Evolutionary conservation across 495 filamentous ascomycete species (phyloP).

Genomic region (Jackrogersella multiformis): DNA sequence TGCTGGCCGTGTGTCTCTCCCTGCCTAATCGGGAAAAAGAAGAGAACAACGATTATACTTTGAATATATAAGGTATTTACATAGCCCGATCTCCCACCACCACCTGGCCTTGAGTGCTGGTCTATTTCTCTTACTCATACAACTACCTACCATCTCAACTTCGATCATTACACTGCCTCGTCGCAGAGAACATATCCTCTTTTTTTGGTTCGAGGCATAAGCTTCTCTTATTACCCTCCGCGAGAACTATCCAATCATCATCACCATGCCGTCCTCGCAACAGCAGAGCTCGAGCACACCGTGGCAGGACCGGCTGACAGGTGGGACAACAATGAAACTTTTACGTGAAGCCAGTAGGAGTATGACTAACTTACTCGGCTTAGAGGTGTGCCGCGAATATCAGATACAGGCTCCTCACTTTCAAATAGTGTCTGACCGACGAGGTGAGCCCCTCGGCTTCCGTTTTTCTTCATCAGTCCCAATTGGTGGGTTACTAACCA

Average conservation of each 20-base stretch:
- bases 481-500: slow-evolving; percentile 17
- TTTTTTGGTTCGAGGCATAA: slow-evolving; percentile 14
- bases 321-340: slow-evolving; percentile 34
- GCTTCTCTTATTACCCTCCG: slow-evolving; percentile 21
- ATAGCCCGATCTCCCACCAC: slow-evolving; percentile 25
- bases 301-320: slow-evolving; percentile 52
- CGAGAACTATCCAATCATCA: slow-evolving; percentile 22
- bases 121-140: slow-evolving; percentile 24
- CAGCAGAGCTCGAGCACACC: slow-evolving; percentile 37
- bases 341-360: slow-evolving; percentile 1
- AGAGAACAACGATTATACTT: slow-evolving; percentile 26
- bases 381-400: slow-evolving; percentile 68
- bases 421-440: slow-evolving; percentile 79
- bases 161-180: not conserved
- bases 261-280: slow-evolving; percentile 42
- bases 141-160: slow-evolving; percentile 10
- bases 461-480: not conserved
- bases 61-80: slow-evolving; percentile 41
- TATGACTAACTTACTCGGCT: slow-evolving; percentile 27
- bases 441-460: slow-evolving; percentile 63
- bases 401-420: slow-evolving; percentile 68
- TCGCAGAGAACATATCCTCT: not conserved
- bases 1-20: slow-evolving; percentile 40
- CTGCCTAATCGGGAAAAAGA: slow-evolving; percentile 38
- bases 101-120: slow-evolving; percentile 7